Evolutionary conservation across 2,329 filamentous ascomycete genomes (phyloP), one percentile per base, ranked within the genome.

Genomic region (Colletotrichum scovillei): DNA sequence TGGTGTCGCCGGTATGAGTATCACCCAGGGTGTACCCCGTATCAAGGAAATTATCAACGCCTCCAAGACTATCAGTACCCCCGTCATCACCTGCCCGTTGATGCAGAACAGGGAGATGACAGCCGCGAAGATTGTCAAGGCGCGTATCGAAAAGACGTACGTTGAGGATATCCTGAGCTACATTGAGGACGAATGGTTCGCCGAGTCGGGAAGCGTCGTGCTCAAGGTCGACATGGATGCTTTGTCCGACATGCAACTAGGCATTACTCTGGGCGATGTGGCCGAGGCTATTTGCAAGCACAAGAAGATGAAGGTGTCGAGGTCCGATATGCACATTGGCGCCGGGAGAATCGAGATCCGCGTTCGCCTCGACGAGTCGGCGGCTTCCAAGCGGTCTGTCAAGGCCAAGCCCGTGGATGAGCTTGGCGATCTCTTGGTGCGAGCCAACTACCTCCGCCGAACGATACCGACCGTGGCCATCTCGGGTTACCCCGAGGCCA

Each of bases 21-120:
- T 99, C 80, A 99, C 97, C 0, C 95, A 98, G 80, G 97, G 97
- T 94, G 97, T 99, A 7, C 97, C 97, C 1, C 96, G 97, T 92
- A 99, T 99, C 87, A 99, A 99, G 85, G 97, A 99, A 88, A 99
- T 99, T 77, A 99, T 99, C 91, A 99, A 99, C 84, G 97, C 97
- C 6, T 98, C 95, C 9, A 97, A 95, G 81, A 87, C 88, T 63
- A 99, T 99, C 83, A 97, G 94, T 82, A 99, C 97, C 0, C 97
- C 97, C 0, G 93, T 99, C 80, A 97, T 99, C 77, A 92, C 90
- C 6, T 98, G 97, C 79, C 92, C 94, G 5, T 87, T 98, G 5
- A 89, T 94, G 75, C 97, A 95, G 79, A 91, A 92, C 73, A 86
- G 89, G 68, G 90, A 93, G 76, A 91, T 97, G 67, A 90, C 92